These are phyloP conservation scores for Batrachochytrium dendrobatidis DNA, from an alignment of 371 early-diverging fungal species.

Conservation along the genomic window DNA sequence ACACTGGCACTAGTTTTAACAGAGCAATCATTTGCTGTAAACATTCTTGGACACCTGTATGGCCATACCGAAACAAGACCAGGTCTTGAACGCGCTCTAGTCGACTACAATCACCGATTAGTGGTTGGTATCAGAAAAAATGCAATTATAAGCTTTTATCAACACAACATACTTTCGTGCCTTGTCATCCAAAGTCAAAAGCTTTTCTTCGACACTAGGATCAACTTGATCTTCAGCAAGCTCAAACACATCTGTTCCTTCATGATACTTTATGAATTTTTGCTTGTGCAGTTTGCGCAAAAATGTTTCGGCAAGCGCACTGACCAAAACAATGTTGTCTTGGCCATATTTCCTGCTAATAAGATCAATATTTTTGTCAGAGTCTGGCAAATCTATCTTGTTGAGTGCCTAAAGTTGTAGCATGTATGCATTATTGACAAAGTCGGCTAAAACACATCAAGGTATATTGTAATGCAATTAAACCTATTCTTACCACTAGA, in stretches of 20 bases:
- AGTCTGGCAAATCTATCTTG: conserved; percentile 74
- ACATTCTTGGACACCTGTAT: conserved; percentile 65
- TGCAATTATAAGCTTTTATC: background rate
- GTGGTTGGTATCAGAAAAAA: background rate
- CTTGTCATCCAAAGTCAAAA: conserved; percentile 59
- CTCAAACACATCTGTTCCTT: conserved; percentile 60
- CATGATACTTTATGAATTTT: conserved; percentile 52
- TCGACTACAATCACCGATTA: conserved; percentile 29
- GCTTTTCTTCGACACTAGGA: conserved; percentile 29
- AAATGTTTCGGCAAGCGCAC: conserved; percentile 71
- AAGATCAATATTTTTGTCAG: conserved; percentile 68
- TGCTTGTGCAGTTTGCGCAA: conserved; percentile 63
- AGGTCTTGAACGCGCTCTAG: conserved; percentile 72
- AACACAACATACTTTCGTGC: conserved; percentile 30
- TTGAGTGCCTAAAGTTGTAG: conserved; percentile 56
- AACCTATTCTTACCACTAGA: conserved; percentile 42
- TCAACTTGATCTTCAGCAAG: conserved; percentile 41
- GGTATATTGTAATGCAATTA: background rate
- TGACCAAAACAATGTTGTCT: conserved; percentile 47
- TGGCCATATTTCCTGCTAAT: conserved; percentile 62
- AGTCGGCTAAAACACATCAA: no score
- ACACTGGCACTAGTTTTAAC: conserved; percentile 60
- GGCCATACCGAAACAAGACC: conserved; percentile 70
- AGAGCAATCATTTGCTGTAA: conserved; percentile 53
- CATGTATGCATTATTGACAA: no score